A percentile compares a stretch with the other conserved stretches of the same genome.
These are phyloP conservation scores for Coriaria nepalensis DNA, from an alignment of 306 rosid species.

Conservation along the genomic window DNA sequence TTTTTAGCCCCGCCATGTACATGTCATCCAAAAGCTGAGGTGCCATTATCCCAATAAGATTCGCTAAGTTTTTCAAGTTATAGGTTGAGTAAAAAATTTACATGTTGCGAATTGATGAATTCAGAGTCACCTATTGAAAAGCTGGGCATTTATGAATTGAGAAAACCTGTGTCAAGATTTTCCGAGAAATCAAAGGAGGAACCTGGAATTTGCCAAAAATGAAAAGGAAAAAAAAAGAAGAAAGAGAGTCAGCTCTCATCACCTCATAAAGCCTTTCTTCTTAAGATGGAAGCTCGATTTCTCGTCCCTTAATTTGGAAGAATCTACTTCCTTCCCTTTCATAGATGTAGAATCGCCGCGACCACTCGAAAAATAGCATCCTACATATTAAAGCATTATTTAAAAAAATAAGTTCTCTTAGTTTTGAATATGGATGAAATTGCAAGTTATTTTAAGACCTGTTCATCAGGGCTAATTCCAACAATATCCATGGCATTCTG, in stretches of 20 bases:
- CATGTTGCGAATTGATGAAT: too few relatives aligned
- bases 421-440: constrained; percentile 8
- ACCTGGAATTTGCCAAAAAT: constrained; percentile 36
- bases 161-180: constrained; percentile 68
- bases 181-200: constrained; percentile 57
- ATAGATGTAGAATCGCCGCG: constrained; percentile 73
- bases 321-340: constrained; percentile 68
- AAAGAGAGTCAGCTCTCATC: constrained; percentile 3
- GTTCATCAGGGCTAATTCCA: constrained; percentile 73
- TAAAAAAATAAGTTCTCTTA: constrained; percentile 4
- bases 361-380: constrained; percentile 81
- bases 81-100: too few relatives aligned
- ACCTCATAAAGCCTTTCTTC: not conserved
- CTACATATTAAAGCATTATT: constrained; percentile 23
- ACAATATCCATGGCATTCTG: constrained; percentile 89
- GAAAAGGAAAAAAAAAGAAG: constrained; percentile 2
- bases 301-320: constrained; percentile 66
- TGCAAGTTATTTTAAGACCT: constrained; percentile 28
- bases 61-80: too few relatives aligned
- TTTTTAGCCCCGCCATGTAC: too few relatives aligned
- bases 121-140: constrained; percentile 57
- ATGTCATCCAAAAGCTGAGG: constrained; percentile 24
- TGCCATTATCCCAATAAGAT: not conserved
- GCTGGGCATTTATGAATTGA: constrained; percentile 80
- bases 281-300: constrained; percentile 58